phyloP scores from a whole-genome alignment of 805 yeast genomes.

The Zygosaccharomyces bailii region DNA sequence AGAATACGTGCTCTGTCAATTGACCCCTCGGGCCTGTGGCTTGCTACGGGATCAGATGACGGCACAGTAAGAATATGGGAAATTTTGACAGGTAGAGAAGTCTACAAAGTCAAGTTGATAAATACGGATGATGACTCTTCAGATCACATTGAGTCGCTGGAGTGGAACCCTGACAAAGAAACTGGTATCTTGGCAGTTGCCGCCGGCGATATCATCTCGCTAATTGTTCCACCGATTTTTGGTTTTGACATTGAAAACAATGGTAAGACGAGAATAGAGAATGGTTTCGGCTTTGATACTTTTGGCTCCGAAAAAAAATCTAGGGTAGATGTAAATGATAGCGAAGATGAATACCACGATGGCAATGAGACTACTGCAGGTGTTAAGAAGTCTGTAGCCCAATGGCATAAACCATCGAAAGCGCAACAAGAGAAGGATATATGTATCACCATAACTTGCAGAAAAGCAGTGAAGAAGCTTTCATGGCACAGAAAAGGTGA shows the following conservation, averaged over 20 bases:
- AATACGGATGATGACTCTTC: slow-evolving; percentile 56
- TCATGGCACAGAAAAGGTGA: slow-evolving; percentile 98
- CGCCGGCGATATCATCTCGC: slow-evolving; percentile 74
- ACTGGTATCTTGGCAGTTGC: slow-evolving; percentile 80
- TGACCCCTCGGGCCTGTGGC: slow-evolving; percentile 88
- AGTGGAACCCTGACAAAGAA: slow-evolving; percentile 82
- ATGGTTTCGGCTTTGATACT: slow-evolving; percentile 85
- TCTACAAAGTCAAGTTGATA: slow-evolving; percentile 56
- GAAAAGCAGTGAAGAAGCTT: slow-evolving; percentile 66
- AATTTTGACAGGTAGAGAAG: slow-evolving; percentile 90
- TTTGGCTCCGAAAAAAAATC: slow-evolving; percentile 52
- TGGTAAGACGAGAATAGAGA: slow-evolving; percentile 74
- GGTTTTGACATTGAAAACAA: slow-evolving; percentile 82
- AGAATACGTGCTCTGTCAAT: slow-evolving; percentile 77
- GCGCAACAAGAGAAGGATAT: slow-evolving; percentile 64
- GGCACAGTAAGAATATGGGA: slow-evolving; percentile 98
- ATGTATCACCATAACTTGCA: slow-evolving; percentile 64
- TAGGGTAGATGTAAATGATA: slow-evolving; percentile 39
- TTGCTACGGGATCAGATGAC: slow-evolving; percentile 97
- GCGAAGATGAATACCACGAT: slow-evolving; percentile 41
- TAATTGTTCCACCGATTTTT: slow-evolving; percentile 86
- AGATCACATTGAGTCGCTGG: slow-evolving; percentile 74
- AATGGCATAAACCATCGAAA: slow-evolving; percentile 78
- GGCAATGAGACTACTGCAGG: slow-evolving; percentile 32
- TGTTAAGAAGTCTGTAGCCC: slow-evolving; percentile 54